Percentiles rank a stretch among this genome's conserved stretches.
phyloP scores from a whole-genome alignment of 306 rosid species.

The Vigna angularis region DNA sequence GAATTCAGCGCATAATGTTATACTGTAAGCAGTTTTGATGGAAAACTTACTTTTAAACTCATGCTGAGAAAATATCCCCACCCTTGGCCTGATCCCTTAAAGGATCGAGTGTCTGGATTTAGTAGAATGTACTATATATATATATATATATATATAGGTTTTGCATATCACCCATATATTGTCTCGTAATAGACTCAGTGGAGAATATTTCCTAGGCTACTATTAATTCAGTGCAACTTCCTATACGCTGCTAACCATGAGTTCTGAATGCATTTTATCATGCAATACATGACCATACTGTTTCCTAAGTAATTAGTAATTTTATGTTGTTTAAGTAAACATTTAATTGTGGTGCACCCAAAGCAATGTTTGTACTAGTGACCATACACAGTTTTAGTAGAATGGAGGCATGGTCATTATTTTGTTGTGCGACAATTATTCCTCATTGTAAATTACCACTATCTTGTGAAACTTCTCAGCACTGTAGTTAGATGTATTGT shows the following conservation, averaged over 20 bases:
- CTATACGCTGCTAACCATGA: not conserved
- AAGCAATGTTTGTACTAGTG: not conserved
- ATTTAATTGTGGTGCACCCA: not conserved
- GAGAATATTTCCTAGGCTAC: not conserved
- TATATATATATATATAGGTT: not conserved
- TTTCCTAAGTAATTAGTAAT: not conserved
- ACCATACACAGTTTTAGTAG: not conserved
- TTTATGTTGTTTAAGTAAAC: constrained; percentile 1
- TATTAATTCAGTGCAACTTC: too few relatives aligned
- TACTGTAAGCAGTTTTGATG: constrained; percentile 22
- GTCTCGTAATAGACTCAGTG: not conserved
- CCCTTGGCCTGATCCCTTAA: constrained; percentile 22
- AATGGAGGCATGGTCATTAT: not conserved
- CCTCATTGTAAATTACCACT: not conserved
- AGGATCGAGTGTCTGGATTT: constrained; percentile 17
- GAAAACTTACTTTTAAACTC: constrained; percentile 5
- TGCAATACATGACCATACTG: not conserved
- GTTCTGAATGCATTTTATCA: not conserved
- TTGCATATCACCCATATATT: not conserved
- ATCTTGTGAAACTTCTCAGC: constrained; percentile 1
- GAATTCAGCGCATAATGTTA: constrained; percentile 28
- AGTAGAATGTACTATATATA: not conserved
- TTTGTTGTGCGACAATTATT: not conserved
- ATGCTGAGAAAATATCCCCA: constrained; percentile 22
- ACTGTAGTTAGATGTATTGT: constrained; percentile 15